Percentiles rank a stretch among this genome's conserved stretches.
Evolutionary conservation across 2,329 filamentous ascomycete species (phyloP).

Genomic region (Bipolaris cookei): DNA sequence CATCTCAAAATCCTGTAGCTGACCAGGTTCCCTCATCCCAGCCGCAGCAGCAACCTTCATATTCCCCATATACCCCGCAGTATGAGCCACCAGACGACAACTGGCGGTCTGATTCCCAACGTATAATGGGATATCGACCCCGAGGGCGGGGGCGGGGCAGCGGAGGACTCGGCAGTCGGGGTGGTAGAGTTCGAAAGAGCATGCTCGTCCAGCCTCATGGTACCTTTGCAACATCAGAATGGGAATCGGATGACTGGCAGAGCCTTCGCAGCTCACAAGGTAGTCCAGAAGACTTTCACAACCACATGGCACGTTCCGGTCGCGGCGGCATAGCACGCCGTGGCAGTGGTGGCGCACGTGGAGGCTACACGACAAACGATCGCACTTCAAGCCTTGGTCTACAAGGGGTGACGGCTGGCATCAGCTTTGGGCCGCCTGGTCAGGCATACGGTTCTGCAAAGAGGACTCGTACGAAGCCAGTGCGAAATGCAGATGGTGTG

Average conservation of each 20-base stretch:
- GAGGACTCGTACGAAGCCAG: conserved; percentile 58
- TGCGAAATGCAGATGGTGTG: conserved; percentile 58
- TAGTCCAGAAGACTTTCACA: conserved; percentile 49
- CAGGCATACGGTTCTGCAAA: conserved; percentile 53
- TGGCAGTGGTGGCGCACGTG: conserved; percentile 34
- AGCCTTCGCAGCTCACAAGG: conserved; percentile 43
- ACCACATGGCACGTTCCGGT: conserved; percentile 31
- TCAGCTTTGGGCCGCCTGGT: conserved; percentile 29
- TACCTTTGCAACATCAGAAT: conserved; percentile 45
- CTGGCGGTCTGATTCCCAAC: conserved; percentile 44
- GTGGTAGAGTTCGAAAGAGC: conserved; percentile 49
- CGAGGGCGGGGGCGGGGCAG: conserved; percentile 51
- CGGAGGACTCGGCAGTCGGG: conserved; percentile 48
- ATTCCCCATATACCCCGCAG: conserved; percentile 38
- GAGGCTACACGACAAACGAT: conserved; percentile 34
- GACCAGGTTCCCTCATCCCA: conserved; percentile 35
- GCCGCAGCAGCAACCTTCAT: conserved; percentile 29
- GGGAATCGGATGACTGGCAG: conserved; percentile 50
- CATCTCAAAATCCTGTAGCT: conserved; percentile 40
- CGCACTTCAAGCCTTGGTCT: conserved; percentile 39
- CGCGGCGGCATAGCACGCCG: conserved; percentile 43
- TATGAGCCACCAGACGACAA: conserved; percentile 39
- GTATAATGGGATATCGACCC: conserved; percentile 37
- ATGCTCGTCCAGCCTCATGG: conserved; percentile 35
- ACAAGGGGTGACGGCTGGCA: conserved; percentile 33